Base-by-base conservation (phyloP, 495 filamentous ascomycete species). In the Xylaria telfairii region DNA sequence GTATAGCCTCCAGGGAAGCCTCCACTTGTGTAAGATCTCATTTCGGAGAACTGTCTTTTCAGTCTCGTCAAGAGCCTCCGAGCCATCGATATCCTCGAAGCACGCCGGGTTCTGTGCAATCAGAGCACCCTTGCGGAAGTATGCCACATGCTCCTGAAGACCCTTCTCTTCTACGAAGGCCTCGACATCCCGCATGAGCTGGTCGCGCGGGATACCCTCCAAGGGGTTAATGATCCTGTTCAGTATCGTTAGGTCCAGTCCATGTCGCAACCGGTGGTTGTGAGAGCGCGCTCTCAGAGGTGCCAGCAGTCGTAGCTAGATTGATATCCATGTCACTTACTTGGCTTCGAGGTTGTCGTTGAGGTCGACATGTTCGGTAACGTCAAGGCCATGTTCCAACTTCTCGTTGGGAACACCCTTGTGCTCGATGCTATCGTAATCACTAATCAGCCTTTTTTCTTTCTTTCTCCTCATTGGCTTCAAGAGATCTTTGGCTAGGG, bases 21-120 rank as follows among this genome's bases (percentile, higher is more conserved):
- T 83, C 90, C 91, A 93, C 69, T 89, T 87, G 77, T 90, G 86
- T 12, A 84, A 81, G 24, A 83, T 77, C 73, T 94, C 92, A 49
- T 85, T 72, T 39, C 76, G 77, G 34, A 94, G 81, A n/a, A 75
- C 79, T 4, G 73, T 72, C 46, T 86, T 84, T 61, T 93, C 92
- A 1, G 73, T 75, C 0, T 87, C 84, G 70, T 82, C 78, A 3
- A 93, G 83, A 44, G 86, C 82, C 51, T 87, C 79, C 30, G 79
- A 63, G 64, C 84, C 84, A 13, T 67, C 54, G 69, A 91, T 83
- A 10, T 83, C 74, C 10, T 90, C 86, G 75, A 86, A 85, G 21
- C 78, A 77, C 12, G 68, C 66, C 0, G 90, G 91, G 73, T 87
- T 85, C 75, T 90, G 89, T 1, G 90, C 92, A 13, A 89, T 86